Percentiles rank a stretch among this genome's conserved stretches.
These are phyloP conservation scores for Yamadazyma taylorii DNA, from an alignment of 1,139 yeast genomes.

Conservation along the genomic window DNA sequence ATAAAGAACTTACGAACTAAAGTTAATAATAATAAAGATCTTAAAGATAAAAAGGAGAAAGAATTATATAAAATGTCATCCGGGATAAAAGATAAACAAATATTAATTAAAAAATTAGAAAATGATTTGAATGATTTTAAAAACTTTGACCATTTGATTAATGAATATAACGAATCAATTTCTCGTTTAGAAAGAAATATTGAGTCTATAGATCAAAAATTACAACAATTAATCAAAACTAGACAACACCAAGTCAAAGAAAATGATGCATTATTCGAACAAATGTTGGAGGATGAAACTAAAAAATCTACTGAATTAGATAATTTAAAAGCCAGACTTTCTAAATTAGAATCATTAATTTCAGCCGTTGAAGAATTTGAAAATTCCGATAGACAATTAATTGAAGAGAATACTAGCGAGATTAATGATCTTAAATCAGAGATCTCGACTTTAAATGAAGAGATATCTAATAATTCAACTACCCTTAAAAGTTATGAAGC, in stretches of 20 bases:
- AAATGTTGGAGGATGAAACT: slow-evolving; percentile 18
- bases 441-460: slow-evolving; percentile 21
- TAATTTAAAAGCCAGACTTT: slow-evolving; percentile 4
- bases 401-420: slow-evolving; percentile 20
- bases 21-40: slow-evolving; percentile 44
- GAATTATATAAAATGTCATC: slow-evolving; percentile 53
- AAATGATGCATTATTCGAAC: slow-evolving; percentile 12
- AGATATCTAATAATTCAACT: slow-evolving; percentile 4
- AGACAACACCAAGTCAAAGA: slow-evolving; percentile 16
- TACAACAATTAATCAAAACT: slow-evolving; percentile 14
- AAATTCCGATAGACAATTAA: slow-evolving; percentile 15
- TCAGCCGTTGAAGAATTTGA: slow-evolving; percentile 22
- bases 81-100: slow-evolving; percentile 55
- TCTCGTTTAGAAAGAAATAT: slow-evolving; percentile 15
- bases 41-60: slow-evolving; percentile 49
- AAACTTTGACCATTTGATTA: slow-evolving; percentile 18
- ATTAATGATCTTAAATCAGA: slow-evolving; percentile 10
- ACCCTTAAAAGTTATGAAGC: slow-evolving; percentile 26
- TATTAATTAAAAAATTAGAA: slow-evolving; percentile 57
- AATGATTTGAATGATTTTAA: slow-evolving; percentile 43
- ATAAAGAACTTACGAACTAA: slow-evolving; percentile 48
- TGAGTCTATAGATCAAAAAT: slow-evolving; percentile 14
- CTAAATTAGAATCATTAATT: slow-evolving; percentile 10
- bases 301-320: slow-evolving; percentile 8
- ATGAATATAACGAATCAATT: slow-evolving; percentile 20